Base-by-base conservation (phyloP, 768 basidiomycete species). In the Amanita inopinata region DNA sequence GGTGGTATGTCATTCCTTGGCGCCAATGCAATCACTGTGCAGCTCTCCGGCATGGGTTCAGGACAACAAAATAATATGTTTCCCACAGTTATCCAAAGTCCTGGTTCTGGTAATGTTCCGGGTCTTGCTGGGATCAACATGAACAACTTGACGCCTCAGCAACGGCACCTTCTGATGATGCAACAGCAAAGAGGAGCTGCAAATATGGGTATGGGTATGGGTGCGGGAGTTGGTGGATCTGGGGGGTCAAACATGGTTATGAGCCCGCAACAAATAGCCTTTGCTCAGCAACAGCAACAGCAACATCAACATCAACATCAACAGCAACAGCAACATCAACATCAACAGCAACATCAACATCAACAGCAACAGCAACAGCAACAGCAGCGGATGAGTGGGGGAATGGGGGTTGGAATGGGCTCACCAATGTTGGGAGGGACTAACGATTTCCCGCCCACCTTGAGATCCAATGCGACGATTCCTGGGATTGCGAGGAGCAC, bases 401-500 rank as follows among this genome's bases (percentile, higher is more conserved):
- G 37, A 47, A 46, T 19, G 42, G 48, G 43, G 14, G 27, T 44
- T 7, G 66, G 71, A 45, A 59, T 64, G 28, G 61, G 61, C 6
- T 73, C 74, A 14, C 71, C 71, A 5, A 63, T 75, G 57, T 49
- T 66, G 23, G 52, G 65, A 41, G 33, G 34, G 15, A 18, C 33
- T 12, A 61, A 61, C 51, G 60, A 46, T 12, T 51, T 66, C 42
- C 72, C 74, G 45, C 69, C 74, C 9, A 64, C 67, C 4, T 59
- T 80, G 22, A 67, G 77, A 14, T 79, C 78, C 31, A 80, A 76
- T 53, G 61, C 52, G 20, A 58, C 73, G 15, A 79, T 85, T 40
- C 82, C 81, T 0, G 83, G 83, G 9, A 87, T 87, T 40, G 80
- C 83, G 15, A 67, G 84, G 51, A 84, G 78, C 50, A 73, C 76